Conservation (phyloP, 164 flowering plant genomes). For the Hamamelis virginiana region DNA sequence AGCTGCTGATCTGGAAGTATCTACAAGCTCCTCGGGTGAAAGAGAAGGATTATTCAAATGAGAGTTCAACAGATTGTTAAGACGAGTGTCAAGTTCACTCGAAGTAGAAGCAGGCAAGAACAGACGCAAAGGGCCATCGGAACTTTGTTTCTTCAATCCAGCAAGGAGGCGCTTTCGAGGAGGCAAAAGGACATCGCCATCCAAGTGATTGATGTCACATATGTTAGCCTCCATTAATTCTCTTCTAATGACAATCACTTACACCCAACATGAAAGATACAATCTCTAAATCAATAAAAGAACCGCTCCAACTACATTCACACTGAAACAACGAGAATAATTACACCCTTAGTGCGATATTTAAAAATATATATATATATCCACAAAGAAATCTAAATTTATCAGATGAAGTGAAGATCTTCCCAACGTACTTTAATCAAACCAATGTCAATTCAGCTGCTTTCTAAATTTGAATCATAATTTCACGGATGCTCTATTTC, state of each 20-base stretch:
- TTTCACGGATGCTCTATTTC: background rate
- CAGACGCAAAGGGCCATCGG: conserved; percentile 26
- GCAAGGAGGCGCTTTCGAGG: conserved; percentile 92
- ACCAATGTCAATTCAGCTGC: background rate
- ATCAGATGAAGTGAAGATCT: background rate
- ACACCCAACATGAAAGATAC: background rate
- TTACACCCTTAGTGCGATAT: conserved; percentile 2
- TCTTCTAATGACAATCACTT: background rate
- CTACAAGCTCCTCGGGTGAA: conserved; percentile 65
- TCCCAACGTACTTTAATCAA: background rate
- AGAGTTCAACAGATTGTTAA: conserved; percentile 37
- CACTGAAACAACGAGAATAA: conserved; percentile 5
- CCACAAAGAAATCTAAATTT: conserved; percentile 1
- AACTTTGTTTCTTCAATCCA: conserved; percentile 70
- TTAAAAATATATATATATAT: conserved; percentile 9
- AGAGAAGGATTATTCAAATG: conserved; percentile 31
- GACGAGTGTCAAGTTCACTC: conserved; percentile 37
- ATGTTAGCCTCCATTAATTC: conserved; percentile 49
- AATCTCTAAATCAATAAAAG: background rate
- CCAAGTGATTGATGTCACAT: conserved; percentile 57
- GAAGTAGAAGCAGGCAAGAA: conserved; percentile 29
- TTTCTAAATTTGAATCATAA: background rate
- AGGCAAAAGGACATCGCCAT: conserved; percentile 73
- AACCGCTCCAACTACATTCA: background rate
- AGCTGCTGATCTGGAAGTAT: conserved; percentile 70